Evolutionary conservation across 140 eudicot genomes (phyloP).

Genomic region (Oenanthe javanica): DNA sequence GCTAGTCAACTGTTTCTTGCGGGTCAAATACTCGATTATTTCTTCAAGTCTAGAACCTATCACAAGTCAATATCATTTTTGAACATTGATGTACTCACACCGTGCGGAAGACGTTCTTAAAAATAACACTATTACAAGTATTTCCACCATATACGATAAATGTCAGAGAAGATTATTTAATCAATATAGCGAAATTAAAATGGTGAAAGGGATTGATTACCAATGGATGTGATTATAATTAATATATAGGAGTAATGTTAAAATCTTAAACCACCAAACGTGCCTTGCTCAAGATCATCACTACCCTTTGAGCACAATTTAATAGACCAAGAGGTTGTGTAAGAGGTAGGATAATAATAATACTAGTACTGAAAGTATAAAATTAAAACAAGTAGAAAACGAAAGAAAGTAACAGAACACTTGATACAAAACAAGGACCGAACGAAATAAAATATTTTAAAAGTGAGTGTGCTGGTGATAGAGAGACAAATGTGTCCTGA

Average conservation of each 20-base stretch:
- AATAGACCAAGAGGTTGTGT: no score
- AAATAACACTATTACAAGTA: no score
- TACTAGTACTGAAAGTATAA: no score
- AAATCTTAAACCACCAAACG: conserved; percentile 3
- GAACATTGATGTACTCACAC: not conserved
- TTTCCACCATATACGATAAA: not conserved
- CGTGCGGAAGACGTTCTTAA: conserved; percentile 7
- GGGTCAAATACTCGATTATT: conserved; percentile 12
- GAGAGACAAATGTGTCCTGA: conserved; percentile 23
- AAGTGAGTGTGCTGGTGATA: conserved; percentile 15
- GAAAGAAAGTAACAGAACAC: not conserved
- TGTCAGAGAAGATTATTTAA: not conserved
- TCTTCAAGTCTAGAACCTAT: not conserved
- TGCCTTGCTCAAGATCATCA: not conserved
- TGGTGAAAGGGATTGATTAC: not conserved
- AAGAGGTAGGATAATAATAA: no score
- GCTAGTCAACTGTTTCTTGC: not conserved
- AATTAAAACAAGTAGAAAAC: no score
- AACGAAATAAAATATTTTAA: not conserved
- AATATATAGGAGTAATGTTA: not conserved
- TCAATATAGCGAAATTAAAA: not conserved
- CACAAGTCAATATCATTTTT: no score
- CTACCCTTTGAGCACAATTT: not conserved
- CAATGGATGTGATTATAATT: not conserved
- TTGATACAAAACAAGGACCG: not conserved